These are phyloP conservation scores for Pythium chondricola DNA, from an alignment of 352 stramenopile species.

Conservation along the genomic window DNA sequence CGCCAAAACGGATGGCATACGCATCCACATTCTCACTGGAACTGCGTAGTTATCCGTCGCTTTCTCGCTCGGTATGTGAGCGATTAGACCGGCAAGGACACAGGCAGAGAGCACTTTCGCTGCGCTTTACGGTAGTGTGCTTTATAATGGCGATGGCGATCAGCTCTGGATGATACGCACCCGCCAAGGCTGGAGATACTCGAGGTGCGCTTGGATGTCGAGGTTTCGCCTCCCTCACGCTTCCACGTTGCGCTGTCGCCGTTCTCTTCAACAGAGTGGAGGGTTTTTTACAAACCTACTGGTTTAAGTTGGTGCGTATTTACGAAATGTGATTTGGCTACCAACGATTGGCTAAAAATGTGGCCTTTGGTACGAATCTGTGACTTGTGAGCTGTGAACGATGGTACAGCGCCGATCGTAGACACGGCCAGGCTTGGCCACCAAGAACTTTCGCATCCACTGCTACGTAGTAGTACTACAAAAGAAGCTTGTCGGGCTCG, in stretches of 20 bases:
- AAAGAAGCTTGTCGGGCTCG: no score
- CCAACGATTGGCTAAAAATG: conserved; percentile 5
- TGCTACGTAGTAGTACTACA: no score
- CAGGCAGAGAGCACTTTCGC: neutral
- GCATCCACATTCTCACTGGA: conserved; percentile 10
- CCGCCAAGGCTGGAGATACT: no score
- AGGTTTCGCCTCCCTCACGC: neutral
- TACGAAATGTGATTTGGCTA: conserved; percentile 6
- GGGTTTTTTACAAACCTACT: neutral
- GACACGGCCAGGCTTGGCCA: no score
- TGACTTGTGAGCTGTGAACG: no score
- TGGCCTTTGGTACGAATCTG: no score
- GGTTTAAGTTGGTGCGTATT: neutral
- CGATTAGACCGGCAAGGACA: neutral
- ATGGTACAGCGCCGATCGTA: no score
- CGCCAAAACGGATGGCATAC: neutral
- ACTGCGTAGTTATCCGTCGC: no score
- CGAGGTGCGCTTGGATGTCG: neutral
- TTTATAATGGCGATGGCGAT: no score
- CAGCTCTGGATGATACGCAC: no score
- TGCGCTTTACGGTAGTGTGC: neutral
- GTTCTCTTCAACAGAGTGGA: conserved; percentile 12
- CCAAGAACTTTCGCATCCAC: no score
- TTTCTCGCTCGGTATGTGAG: neutral
- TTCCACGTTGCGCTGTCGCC: conserved; percentile 19